Evolutionary conservation across 306 rosid genomes (phyloP), one percentile per base, ranked within the genome.

Genomic region (Pyrus communis): DNA sequence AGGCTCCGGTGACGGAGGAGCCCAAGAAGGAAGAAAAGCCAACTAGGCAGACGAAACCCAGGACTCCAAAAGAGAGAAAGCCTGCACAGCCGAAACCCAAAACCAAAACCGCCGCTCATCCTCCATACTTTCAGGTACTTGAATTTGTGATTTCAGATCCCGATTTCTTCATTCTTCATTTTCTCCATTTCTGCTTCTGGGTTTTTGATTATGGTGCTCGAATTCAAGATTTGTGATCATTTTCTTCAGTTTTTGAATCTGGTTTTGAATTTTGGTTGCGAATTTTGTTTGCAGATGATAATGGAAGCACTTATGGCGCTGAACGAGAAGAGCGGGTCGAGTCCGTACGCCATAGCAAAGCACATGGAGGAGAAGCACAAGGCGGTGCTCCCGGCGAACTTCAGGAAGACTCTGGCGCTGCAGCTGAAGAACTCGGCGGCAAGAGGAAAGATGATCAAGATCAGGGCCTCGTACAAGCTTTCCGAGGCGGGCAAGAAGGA

Each of bases 311-410:
- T 94, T 67, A 0, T 81, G 81, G 89, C 88, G n/a, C 75, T 94
- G 69, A 86, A 88, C 31, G 96, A 94, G 75, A 94, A 82, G 76
- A 84, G 88, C 1, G 98, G 98, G 0, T 91, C 98, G 28, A 94
- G 98, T 31, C 93, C 96, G 2, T 86, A 94, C 75, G 98, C 98
- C 31, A 90, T 94, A 84, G 96, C 90, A 7, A 94, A 91, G 82
- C 87, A 85, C 89, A 90, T 91, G 93, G 98, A 90, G 78, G 91
- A 87, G 82, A 91, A 91, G 85, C 96, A 90, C 71, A 87, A 90
- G 78, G 73, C 85, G 18, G 93, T 77, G 22, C 91, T 94, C 3
- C 97, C 98, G 0, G 78, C 67, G 65, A 91, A 94, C 69, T 94
- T 90, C 88, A 89, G 68, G 88, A 94, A 91, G 89, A 94, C 84